These are phyloP conservation scores for Acanthamoeba triangularis DNA, from an alignment of 208 protist species.

Conservation along the genomic window DNA sequence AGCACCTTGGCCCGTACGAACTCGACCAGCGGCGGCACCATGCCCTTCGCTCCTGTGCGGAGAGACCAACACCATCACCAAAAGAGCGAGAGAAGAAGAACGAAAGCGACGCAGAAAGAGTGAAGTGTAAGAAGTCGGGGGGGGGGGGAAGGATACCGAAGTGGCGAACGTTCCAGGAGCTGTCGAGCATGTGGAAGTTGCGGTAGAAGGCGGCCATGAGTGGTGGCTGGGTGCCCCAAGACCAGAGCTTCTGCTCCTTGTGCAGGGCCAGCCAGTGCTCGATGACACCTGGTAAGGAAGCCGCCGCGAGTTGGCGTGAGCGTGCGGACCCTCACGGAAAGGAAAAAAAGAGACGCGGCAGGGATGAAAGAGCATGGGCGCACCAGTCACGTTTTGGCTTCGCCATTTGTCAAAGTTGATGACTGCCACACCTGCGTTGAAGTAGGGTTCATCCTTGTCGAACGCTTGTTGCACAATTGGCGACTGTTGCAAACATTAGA, in stretches of 20 bases:
- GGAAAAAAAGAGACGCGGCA: neutral
- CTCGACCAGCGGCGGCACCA: neutral
- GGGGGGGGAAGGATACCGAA: neutral
- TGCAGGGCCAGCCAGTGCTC: slow-evolving; percentile 48
- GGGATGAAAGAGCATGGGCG: neutral
- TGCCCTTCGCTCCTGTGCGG: neutral
- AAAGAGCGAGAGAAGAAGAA: neutral
- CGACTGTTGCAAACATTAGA: neutral
- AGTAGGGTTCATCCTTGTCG: slow-evolving; percentile 49
- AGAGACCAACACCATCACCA: neutral
- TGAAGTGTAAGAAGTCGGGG: neutral
- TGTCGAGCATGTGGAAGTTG: slow-evolving; percentile 62
- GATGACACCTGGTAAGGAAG: neutral
- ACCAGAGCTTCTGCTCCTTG: slow-evolving; percentile 38
- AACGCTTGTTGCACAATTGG: slow-evolving; percentile 35
- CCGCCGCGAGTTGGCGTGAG: neutral
- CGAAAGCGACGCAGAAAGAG: neutral
- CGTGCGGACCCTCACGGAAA: neutral
- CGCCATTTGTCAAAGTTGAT: slow-evolving; percentile 65
- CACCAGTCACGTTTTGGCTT: slow-evolving; percentile 26
- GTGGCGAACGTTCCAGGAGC: slow-evolving; percentile 69
- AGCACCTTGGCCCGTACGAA: slow-evolving; percentile 61
- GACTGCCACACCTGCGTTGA: slow-evolving; percentile 61
- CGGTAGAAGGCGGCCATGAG: slow-evolving; percentile 73
- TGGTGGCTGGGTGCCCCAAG: slow-evolving; percentile 67